These are phyloP conservation scores for Salix arbutifolia DNA, from an alignment of 345 rosid genomes.

Conservation along the genomic window DNA sequence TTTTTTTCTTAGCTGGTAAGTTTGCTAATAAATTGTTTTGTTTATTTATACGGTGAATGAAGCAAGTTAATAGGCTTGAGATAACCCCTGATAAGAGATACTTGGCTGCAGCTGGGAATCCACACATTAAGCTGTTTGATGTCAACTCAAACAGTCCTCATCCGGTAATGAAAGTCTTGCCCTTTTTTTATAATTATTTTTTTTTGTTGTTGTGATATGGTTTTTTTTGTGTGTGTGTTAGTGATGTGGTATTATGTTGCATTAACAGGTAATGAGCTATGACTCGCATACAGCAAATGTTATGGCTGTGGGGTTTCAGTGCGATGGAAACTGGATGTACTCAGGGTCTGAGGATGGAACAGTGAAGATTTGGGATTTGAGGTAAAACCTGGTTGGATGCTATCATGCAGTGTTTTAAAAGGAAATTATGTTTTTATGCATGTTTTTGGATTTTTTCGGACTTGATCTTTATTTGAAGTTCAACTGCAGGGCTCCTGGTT, in stretches of 20 bases:
- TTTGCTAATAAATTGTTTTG: neutral
- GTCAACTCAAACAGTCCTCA: constrained; percentile 70
- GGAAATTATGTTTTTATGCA: neutral
- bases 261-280: constrained; percentile 69
- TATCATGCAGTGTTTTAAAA: neutral
- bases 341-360: constrained; percentile 99
- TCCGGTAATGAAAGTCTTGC: constrained; percentile 41
- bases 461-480: constrained; percentile 15
- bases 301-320: constrained; percentile 96
- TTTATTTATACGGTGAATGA: constrained; percentile 2
- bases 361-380: constrained; percentile 93
- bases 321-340: constrained; percentile 98
- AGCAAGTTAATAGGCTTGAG: constrained; percentile 95
- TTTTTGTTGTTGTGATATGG: neutral
- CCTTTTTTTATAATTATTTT: neutral
- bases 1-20: neutral
- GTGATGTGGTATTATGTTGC: neutral
- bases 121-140: constrained; percentile 85
- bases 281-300: constrained; percentile 94
- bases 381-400: constrained; percentile 32
- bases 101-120: constrained; percentile 93
- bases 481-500: constrained; percentile 81
- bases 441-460: neutral
- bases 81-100: constrained; percentile 81
- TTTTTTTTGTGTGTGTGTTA: neutral